Base-by-base conservation (phyloP, 2,329 filamentous ascomycete species). In the Graphiopsis chlorocephala region DNA sequence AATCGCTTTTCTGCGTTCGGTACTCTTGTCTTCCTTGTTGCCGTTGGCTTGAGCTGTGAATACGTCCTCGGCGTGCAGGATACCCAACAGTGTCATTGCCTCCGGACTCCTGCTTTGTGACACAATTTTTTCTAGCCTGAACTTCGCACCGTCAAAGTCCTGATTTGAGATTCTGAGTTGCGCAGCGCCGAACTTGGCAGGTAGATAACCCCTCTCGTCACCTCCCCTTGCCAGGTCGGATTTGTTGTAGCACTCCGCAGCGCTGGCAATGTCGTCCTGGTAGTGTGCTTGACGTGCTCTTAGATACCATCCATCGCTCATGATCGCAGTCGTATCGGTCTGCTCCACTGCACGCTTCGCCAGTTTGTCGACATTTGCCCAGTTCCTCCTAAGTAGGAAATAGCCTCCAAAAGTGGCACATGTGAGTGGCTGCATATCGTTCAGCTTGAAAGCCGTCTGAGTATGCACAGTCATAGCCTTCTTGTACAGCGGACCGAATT, bases 241-340 rank as follows among this genome's bases (percentile, higher is more conserved):
- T 70, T 91, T 89, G 63, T 88, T 88, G 78, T 99, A 99, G 77
- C 90, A 96, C 72, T 97, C 92, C 23, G 85, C 87, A 1, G 95
- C 94, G 64, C 88, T 89, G 23, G 89, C 84, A 7, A 86, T 79
- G 65, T 97, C 88, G 48, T 90, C 90, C 65, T 88, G 86, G 70
- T 92, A 92, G 75, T 99, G 95, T 68, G 94, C 92, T 76, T 96
- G 97, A 66, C 93, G 86, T 29, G 93, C 95, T 47, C 98, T 86
- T 10, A 98, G 80, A 78, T 97, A 99, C 93, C 94, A 98, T 38
- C 95, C 96, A 75, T 99, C 96, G 78, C 94, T 97, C 26, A 94
- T 94, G 76, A 98, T 92, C 3, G 93, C 92, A 76, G 97, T 97
- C 71, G 98, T 92, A 74, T 99, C 95, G 2, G 95, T 98, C 72